Percentiles rank a stretch among this genome's conserved stretches.
Conservation (phyloP, 2,329 filamentous ascomycete genomes). For the Aspergillus tubingensis region DNA sequence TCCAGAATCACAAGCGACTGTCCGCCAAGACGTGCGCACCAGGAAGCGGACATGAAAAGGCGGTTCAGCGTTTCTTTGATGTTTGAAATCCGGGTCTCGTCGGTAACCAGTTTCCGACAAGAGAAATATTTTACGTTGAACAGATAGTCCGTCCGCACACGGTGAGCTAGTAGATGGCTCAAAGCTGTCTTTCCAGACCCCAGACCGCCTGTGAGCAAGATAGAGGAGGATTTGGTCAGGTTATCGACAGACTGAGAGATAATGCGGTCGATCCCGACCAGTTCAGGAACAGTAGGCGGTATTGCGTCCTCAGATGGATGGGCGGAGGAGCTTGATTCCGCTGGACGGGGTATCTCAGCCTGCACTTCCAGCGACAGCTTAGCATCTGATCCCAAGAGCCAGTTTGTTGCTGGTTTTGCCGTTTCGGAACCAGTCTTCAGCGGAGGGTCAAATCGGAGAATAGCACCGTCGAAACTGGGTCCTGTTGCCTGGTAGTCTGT, state of each 20-base stretch:
- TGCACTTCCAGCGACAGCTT: conserved; percentile 76
- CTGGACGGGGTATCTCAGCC: conserved; percentile 67
- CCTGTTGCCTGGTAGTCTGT: conserved; percentile 56
- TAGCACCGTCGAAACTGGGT: conserved; percentile 76
- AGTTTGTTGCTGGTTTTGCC: conserved; percentile 48
- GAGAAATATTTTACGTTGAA: conserved; percentile 85
- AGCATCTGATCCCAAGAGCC: conserved; percentile 77
- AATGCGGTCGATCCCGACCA: conserved; percentile 83
- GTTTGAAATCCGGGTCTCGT: conserved; percentile 84
- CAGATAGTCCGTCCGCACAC: conserved; percentile 69
- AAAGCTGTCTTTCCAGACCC: conserved; percentile 88
- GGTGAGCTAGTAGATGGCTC: conserved; percentile 72
- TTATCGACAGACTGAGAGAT: conserved; percentile 73
- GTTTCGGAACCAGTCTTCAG: conserved; percentile 37
- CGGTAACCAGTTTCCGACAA: conserved; percentile 82
- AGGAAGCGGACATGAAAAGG: conserved; percentile 84
- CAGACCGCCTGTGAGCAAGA: conserved; percentile 83
- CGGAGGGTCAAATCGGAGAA: conserved; percentile 74
- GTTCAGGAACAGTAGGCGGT: conserved; percentile 54
- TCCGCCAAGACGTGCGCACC: conserved; percentile 86
- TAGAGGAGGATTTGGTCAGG: conserved; percentile 81
- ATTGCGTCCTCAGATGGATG: conserved; percentile 59
- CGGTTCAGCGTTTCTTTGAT: conserved; percentile 87
- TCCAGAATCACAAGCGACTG: conserved; percentile 84
- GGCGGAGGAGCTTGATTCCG: conserved; percentile 46